Percentiles rank a stretch among this genome's conserved stretches.
Conservation (phyloP, 2,329 filamentous ascomycete species). For the Aspergillus intermedius region DNA sequence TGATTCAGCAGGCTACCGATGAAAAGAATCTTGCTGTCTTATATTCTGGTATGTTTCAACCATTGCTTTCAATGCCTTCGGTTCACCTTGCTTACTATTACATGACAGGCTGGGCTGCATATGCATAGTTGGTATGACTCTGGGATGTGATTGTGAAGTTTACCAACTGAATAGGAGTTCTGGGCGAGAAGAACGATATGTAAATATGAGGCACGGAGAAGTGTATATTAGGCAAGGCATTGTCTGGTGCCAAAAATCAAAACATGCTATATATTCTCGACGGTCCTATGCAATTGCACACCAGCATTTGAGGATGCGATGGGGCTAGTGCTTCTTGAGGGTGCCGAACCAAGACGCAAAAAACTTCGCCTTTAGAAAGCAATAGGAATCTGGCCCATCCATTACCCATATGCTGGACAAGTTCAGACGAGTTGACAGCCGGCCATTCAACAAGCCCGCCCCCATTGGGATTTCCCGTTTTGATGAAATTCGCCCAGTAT, state of each 20-base stretch:
- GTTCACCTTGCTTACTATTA: slow-evolving; percentile 6
- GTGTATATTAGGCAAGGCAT: too few relatives aligned
- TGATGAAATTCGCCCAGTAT: slow-evolving; percentile 28
- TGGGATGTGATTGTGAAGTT: background rate
- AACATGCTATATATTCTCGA: too few relatives aligned
- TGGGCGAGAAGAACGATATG: too few relatives aligned
- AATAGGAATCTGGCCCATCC: slow-evolving; percentile 3
- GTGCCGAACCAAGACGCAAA: background rate
- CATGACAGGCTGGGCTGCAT: slow-evolving; percentile 46
- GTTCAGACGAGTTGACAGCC: background rate
- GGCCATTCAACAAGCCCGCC: background rate
- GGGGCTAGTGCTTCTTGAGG: too few relatives aligned
- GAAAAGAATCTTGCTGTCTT: slow-evolving; percentile 86
- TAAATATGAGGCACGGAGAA: too few relatives aligned
- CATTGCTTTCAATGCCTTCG: background rate
- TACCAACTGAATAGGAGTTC: too few relatives aligned
- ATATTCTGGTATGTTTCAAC: slow-evolving; percentile 61
- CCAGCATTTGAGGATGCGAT: too few relatives aligned
- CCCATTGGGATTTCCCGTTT: slow-evolving; percentile 26
- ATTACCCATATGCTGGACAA: slow-evolving; percentile 4
- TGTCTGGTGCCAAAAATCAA: too few relatives aligned
- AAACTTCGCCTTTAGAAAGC: background rate
- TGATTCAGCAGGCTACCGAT: slow-evolving; percentile 93
- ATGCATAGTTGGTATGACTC: slow-evolving; percentile 26
- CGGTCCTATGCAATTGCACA: background rate